Base-by-base conservation (phyloP, 768 basidiomycete species). In the Tricholomella constricta region DNA sequence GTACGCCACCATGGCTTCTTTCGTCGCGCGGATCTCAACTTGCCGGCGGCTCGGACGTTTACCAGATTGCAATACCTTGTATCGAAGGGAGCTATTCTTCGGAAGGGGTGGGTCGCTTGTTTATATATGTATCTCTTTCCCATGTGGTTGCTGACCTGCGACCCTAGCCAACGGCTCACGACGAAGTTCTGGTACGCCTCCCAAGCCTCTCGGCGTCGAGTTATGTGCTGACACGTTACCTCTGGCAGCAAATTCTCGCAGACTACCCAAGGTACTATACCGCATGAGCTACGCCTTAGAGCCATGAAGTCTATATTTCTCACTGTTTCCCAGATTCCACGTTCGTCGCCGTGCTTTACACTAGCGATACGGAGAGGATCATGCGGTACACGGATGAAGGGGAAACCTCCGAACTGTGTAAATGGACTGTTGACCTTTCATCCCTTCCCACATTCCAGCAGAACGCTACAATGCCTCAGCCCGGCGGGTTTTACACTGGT, bases 321-420 rank as follows among this genome's bases (percentile, higher is more conserved):
- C 32, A 56, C 45, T 34, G 50, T 49, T 27, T 12, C 40, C 19
- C 64, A 89, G 91, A 94, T 69, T 84, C 85, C 25, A 72, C 83
- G 40, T 94, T 93, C 60, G 84, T 90, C 46, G 91, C 91, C n/a
- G 84, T 88, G 45, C 70, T 94, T 52, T 93, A 83, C 68, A 89
- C 89, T 8, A 86, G 86, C 37, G 88, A 90, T 52, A 72, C 75
- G n/a, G 87, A 89, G 61, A 82, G 76, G 61, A 75, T 85, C 40
- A 86, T 89, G 86, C 77, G 91, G 57, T 94, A 93, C 62, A 89
- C 85, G 1, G 91, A 94, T 65, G 91, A 94, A 73, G 88, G 88
- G 25, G 88, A 88, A 62, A 85, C 82, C 3, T 72, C 65, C 55
- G 88, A 91, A 65, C 70, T 91, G 42, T 91, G 89, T 73, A 86